Base-by-base conservation (phyloP, 352 stramenopile genomes). In the Phytophthora cactorum region DNA sequence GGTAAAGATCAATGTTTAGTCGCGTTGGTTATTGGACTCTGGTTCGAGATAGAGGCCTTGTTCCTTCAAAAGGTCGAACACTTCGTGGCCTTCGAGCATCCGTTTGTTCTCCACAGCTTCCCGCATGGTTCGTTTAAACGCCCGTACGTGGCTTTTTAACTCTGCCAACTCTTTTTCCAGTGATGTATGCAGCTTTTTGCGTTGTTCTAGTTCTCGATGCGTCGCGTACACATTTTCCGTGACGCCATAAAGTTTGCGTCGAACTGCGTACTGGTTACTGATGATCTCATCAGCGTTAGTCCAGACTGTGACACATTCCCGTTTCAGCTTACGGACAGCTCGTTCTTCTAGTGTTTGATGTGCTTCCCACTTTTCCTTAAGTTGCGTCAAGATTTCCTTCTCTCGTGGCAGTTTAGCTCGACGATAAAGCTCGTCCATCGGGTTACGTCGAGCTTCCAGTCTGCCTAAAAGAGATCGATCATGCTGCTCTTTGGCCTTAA, bases 201-300 rank as follows among this genome's bases (percentile, higher is more conserved):
- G 77, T 56, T 83, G 61, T 4, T 58, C 14, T 6, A 69, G 67
- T 52, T 89, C 81, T n/a, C 65, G 70, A 52, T 80, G 71, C n/a
- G 79, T 82, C 15, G 81, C 55, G 70, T 91, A 91, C 43, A 91
- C 81, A 44, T 82, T 90, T 63, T 91, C 83, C 6, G 81, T 88
- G 39, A 91, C 81, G 38, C 83, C 83, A 56, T 88, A 90, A 31
- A 91, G 72, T 46, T 88, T 84, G 28, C 71, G 66, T 1, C 74
- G 69, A 36, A 87, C 70, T 8, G 14, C 52, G 28, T 77, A 77
- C 44, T 82, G 67, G 36, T 87, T 88, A 14, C 44, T 79, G 3
- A 90, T 69, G 15, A 72, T 64, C 53, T 90, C 81, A 28, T 78
- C 62, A 7, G 70, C 69, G 9, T 57, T 64, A 4, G 55, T 52